phyloP scores from a whole-genome alignment of 108 stramenopile species.

The Nitzschia sp. region DNA sequence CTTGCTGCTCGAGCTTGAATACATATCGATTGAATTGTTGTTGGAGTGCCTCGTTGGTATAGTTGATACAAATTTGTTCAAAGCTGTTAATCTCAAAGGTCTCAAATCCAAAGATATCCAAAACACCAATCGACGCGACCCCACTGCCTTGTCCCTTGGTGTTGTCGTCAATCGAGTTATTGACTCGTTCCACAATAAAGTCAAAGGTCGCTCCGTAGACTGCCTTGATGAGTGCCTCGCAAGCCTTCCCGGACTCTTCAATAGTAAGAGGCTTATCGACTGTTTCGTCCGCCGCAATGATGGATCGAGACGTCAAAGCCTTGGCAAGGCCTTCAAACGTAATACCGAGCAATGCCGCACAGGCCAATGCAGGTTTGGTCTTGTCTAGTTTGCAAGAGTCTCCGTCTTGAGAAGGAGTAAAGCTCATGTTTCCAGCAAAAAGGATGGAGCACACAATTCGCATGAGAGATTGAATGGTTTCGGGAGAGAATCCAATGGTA shows the following conservation, averaged over 20 bases:
- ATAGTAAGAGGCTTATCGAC: conserved; percentile 70
- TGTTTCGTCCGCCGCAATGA: conserved; percentile 79
- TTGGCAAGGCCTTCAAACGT: conserved; percentile 68
- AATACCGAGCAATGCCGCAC: conserved; percentile 77
- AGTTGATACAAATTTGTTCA: conserved; percentile 98
- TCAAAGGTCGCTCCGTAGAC: conserved; percentile 92
- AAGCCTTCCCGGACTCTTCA: conserved; percentile 79
- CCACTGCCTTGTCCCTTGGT: conserved; percentile 9
- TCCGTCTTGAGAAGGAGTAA: conserved; percentile 57
- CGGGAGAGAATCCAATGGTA: conserved; percentile 72
- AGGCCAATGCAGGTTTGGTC: conserved; percentile 57
- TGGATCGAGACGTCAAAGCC: conserved; percentile 77
- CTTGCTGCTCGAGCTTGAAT: conserved; percentile 96
- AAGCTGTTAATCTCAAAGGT: conserved; percentile 87
- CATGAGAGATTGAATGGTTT: conserved; percentile 72
- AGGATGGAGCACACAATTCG: conserved; percentile 69
- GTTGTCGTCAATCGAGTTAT: conserved; percentile 55
- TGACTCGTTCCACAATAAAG: conserved; percentile 86
- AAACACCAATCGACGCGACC: conserved; percentile 89
- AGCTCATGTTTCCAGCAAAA: conserved; percentile 85
- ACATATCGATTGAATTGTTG: conserved; percentile 99
- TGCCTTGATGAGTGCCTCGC: conserved; percentile 94
- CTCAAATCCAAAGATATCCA: conserved; percentile 98
- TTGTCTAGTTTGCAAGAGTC: conserved; percentile 77
- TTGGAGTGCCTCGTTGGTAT: conserved; percentile 97